Conservation (phyloP, 257 asterid genomes). For the Nicotiana sylvestris region DNA sequence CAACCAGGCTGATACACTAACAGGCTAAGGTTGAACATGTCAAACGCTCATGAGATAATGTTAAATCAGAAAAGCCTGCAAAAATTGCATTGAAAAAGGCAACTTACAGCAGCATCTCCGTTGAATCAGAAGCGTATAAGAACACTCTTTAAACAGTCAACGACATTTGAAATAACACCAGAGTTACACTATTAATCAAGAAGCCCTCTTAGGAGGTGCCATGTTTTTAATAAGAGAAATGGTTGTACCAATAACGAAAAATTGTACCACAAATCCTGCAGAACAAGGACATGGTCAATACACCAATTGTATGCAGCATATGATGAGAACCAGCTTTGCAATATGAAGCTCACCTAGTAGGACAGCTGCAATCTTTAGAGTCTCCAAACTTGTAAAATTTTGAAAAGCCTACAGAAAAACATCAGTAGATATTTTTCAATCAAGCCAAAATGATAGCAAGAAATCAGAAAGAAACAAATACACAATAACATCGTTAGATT, state of each 20-base stretch:
- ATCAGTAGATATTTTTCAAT: background rate
- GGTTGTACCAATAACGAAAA: constrained; percentile 30
- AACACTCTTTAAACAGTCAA: background rate
- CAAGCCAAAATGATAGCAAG: background rate
- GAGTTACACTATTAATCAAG: constrained; percentile 21
- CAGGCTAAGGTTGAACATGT: too few relatives aligned
- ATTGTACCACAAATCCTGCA: constrained; percentile 50
- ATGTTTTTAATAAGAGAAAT: constrained; percentile 55
- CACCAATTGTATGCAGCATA: background rate
- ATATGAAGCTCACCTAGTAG: constrained; percentile 46
- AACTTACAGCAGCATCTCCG: background rate
- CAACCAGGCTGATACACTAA: too few relatives aligned
- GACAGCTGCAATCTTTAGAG: constrained; percentile 33
- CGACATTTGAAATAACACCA: background rate
- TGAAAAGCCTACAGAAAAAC: constrained; percentile 38
- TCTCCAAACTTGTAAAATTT: constrained; percentile 50
- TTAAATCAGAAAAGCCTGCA: background rate
- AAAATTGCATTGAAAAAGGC: background rate
- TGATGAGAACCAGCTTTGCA: background rate
- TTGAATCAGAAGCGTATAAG: background rate
- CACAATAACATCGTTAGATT: background rate
- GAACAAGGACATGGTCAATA: background rate
- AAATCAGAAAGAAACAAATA: background rate
- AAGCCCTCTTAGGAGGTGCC: constrained; percentile 82
- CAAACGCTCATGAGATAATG: background rate